A percentile compares a stretch with the other conserved stretches of the same genome.
Evolutionary conservation across 1,284 basidiomycete species (phyloP).

Genomic region (Ceratobasidium sp.): DNA sequence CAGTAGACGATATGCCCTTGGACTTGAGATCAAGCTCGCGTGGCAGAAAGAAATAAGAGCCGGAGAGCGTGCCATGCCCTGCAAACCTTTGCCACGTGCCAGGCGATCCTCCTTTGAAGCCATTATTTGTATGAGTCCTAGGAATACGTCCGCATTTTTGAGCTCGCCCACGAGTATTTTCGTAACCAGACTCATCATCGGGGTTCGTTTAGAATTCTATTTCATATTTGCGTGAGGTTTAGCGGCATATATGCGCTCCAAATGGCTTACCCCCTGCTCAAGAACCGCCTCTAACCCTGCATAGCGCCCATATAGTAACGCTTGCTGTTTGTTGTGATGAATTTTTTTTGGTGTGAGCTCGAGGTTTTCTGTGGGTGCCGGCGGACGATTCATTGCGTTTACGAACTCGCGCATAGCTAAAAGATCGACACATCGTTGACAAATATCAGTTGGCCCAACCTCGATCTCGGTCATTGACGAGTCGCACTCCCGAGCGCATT

Average conservation of each 20-base stretch:
- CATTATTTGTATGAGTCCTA: conserved; percentile 56
- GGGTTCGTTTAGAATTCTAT: conserved; percentile 6
- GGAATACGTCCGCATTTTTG: conserved; percentile 54
- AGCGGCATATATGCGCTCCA: background rate
- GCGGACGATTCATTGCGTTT: background rate
- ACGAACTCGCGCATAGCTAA: background rate
- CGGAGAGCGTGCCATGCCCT: conserved; percentile 59
- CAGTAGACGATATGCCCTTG: conserved; percentile 54
- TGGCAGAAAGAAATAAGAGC: conserved; percentile 56
- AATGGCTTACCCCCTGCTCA: conserved; percentile 10
- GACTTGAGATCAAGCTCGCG: conserved; percentile 54
- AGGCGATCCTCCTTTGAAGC: conserved; percentile 53
- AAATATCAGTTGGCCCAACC: background rate
- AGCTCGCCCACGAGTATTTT: conserved; percentile 51
- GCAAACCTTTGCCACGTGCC: conserved; percentile 57
- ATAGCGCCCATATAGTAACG: background rate
- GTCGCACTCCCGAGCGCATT: background rate
- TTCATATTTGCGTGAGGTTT: background rate
- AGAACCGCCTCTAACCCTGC: background rate
- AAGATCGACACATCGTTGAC: background rate
- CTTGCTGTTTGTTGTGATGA: background rate
- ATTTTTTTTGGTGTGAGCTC: background rate
- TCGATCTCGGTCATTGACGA: no score
- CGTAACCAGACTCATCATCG: conserved; percentile 3
- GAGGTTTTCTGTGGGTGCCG: background rate